phyloP scores from a whole-genome alignment of 2,329 filamentous ascomycete species.

The Claviceps humidiphila region DNA sequence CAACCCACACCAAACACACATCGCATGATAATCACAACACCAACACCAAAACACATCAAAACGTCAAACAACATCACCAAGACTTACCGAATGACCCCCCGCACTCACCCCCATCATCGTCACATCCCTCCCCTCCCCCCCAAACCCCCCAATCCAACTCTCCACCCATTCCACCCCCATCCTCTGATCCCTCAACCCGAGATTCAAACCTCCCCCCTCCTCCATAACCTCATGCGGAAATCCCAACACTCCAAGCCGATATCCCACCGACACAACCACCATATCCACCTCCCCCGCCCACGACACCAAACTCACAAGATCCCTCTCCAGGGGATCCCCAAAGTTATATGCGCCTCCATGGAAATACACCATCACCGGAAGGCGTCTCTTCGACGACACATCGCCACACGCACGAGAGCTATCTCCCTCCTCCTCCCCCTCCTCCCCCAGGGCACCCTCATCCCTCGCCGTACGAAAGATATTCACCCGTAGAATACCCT shows the following conservation, averaged over 20 bases:
- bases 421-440: too few relatives aligned
- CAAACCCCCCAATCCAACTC: constrained; percentile 45
- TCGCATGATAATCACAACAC: too few relatives aligned
- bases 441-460: background rate
- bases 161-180: constrained; percentile 46
- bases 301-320: constrained; percentile 48
- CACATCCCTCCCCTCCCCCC: constrained; percentile 37
- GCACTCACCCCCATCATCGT: constrained; percentile 50
- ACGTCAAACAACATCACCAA: background rate
- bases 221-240: constrained; percentile 42
- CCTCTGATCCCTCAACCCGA: constrained; percentile 51
- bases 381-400: constrained; percentile 1
- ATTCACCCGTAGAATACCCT: constrained; percentile 42
- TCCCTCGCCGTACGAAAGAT: constrained; percentile 27
- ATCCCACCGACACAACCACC: constrained; percentile 46
- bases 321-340: constrained; percentile 37
- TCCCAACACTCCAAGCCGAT: constrained; percentile 54
- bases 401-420: too few relatives aligned
- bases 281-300: constrained; percentile 36
- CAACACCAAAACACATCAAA: too few relatives aligned
- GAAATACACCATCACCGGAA: constrained; percentile 43
- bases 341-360: constrained; percentile 52
- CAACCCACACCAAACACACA: too few relatives aligned
- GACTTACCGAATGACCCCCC: constrained; percentile 45
- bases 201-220: constrained; percentile 45